phyloP scores from a whole-genome alignment of 495 filamentous ascomycete species.

The Elaphomyces granulatus region DNA sequence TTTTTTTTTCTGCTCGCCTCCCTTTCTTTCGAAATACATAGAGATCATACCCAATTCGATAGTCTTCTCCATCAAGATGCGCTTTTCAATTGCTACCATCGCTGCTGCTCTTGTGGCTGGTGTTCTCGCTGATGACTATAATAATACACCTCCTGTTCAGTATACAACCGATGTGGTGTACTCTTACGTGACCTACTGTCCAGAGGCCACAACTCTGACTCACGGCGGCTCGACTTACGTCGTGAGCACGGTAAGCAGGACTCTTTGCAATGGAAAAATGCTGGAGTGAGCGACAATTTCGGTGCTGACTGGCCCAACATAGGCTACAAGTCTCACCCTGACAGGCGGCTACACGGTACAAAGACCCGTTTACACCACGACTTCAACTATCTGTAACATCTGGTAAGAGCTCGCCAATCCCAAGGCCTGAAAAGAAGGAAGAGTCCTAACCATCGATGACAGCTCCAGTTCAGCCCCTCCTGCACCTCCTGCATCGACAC shows the following conservation, averaged over 20 bases:
- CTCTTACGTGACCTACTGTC: constrained; percentile 76
- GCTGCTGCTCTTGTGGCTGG: constrained; percentile 40
- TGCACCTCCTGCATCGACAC: constrained; percentile 29
- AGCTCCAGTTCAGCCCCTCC: constrained; percentile 30
- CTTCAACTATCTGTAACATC: constrained; percentile 48
- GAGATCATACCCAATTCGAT: constrained; percentile 7
- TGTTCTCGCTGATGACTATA: constrained; percentile 29
- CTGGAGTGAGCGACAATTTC: no score
- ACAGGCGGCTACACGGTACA: constrained; percentile 49
- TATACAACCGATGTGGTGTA: constrained; percentile 62
- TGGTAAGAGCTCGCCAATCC: constrained; percentile 32
- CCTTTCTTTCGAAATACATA: constrained; percentile 2
- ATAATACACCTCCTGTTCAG: no score
- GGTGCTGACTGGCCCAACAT: no score
- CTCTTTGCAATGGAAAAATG: not conserved
- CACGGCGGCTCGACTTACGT: constrained; percentile 62
- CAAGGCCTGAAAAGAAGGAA: not conserved
- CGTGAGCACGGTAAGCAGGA: constrained; percentile 47
- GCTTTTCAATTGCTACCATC: constrained; percentile 60
- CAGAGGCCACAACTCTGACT: constrained; percentile 54
- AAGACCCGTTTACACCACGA: constrained; percentile 49
- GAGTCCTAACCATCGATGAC: no score
- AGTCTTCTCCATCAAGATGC: constrained; percentile 52
- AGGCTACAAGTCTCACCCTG: constrained; percentile 74
- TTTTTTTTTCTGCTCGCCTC: constrained; percentile 7